Base-by-base conservation (phyloP, 345 rosid species). In the Rhodamnia argentea region DNA sequence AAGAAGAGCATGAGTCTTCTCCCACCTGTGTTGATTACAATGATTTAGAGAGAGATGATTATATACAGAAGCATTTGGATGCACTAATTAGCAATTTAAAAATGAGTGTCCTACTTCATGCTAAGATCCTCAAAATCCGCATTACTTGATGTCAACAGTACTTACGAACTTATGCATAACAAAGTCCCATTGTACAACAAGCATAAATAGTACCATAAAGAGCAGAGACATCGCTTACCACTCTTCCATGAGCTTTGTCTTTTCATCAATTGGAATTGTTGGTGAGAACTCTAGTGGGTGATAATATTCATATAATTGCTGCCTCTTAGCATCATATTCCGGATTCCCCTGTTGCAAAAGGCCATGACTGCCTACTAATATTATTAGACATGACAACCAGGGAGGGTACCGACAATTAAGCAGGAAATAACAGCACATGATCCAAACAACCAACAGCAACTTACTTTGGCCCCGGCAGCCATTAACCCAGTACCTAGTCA, bases 191-290 rank as follows among this genome's bases (percentile, higher is more conserved):
- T 9, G 44, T 59, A 29, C 76, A 62, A 55, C 51, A 83, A 54
- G 26, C 26, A 16, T n/a, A 82, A 40, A 15, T 42, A 83, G 1
- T 26, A 56, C 12, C 47, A 56, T 85, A 5, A 40, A 26, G 53
- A 85, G 75, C 42, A 52, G 29, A 52, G 32, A 9, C 11, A 24
- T 37, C 51, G 64, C 85, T 83, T 87, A 95, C 98, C 99, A 96
- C 88, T 96, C 98, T 91, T 96, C 96, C 99, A 96, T 96, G 87
- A 96, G 98, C 91, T 92, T 94, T 51, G 96, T 93, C 90, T 96
- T 96, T 89, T 96, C 95, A 57, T 95, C 93, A 59, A 94, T 52
- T 10, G 97, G 94, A 88, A 96, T 91, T 4, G 88, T 52, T 11
- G 93, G 95, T 29, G 97, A 94, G 85, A 92, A 94, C 87, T 96